Percentiles rank a stretch among this genome's conserved stretches.
These are phyloP conservation scores for Zygoascus hellenicus DNA, from an alignment of 1,139 yeast species.

Conservation along the genomic window DNA sequence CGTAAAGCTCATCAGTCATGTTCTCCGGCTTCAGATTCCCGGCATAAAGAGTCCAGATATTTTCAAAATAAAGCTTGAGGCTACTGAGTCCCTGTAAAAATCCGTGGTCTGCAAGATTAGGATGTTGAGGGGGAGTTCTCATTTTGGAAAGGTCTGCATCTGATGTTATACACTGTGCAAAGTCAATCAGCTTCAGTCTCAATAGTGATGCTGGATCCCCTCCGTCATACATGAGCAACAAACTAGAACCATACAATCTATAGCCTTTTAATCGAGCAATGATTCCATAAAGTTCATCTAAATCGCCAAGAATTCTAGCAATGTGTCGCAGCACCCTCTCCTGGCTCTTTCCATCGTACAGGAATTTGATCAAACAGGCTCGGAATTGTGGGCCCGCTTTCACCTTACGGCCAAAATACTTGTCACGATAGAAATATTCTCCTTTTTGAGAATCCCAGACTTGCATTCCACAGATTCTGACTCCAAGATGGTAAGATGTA, in stretches of 20 bases:
- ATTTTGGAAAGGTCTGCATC: constrained; percentile 43
- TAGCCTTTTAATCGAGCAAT: constrained; percentile 63
- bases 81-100: constrained; percentile 76
- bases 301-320: constrained; percentile 55
- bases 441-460: constrained; percentile 54
- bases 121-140: constrained; percentile 65
- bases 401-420: constrained; percentile 83
- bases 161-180: constrained; percentile 89
- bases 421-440: constrained; percentile 65
- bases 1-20: constrained; percentile 12
- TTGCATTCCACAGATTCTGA: constrained; percentile 92
- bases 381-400: constrained; percentile 73
- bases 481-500: constrained; percentile 79
- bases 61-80: constrained; percentile 52
- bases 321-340: constrained; percentile 63
- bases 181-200: constrained; percentile 77
- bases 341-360: constrained; percentile 62
- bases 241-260: constrained; percentile 85
- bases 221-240: constrained; percentile 85
- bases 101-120: constrained; percentile 66
- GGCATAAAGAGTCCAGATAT: constrained; percentile 24
- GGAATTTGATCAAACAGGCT: constrained; percentile 63
- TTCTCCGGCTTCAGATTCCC: constrained; percentile 20
- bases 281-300: constrained; percentile 52
- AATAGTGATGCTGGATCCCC: constrained; percentile 33